These are phyloP conservation scores for Zygosaccharomyces bailii DNA, from an alignment of 805 yeast species.

Conservation along the genomic window DNA sequence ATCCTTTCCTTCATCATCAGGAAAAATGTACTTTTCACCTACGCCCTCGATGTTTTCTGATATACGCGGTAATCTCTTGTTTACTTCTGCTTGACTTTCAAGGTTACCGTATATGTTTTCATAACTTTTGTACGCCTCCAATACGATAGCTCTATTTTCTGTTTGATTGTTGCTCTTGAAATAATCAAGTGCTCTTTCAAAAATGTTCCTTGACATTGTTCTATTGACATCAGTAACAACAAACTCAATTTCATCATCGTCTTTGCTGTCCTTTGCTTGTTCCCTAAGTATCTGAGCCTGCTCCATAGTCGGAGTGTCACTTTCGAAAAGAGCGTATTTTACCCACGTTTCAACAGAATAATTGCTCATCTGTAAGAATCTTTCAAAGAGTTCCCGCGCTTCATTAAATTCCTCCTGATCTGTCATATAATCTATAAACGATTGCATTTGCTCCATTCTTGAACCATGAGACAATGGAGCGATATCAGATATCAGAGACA, in stretches of 20 bases:
- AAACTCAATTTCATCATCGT: slow-evolving; percentile 45
- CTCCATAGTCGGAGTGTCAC: slow-evolving; percentile 54
- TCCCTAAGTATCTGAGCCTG: slow-evolving; percentile 23
- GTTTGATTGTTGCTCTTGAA: slow-evolving; percentile 39
- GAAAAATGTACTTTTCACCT: slow-evolving; percentile 61
- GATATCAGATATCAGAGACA: slow-evolving; percentile 40
- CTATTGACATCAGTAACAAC: slow-evolving; percentile 52
- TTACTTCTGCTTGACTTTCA: slow-evolving; percentile 38
- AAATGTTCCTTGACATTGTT: slow-evolving; percentile 50
- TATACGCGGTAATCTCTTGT: slow-evolving; percentile 50
- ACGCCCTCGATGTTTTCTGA: slow-evolving; percentile 39
- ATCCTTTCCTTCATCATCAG: slow-evolving; percentile 48
- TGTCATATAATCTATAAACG: slow-evolving; percentile 55
- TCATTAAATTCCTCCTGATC: slow-evolving; percentile 55
- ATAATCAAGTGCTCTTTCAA: slow-evolving; percentile 48
- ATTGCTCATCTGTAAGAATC: slow-evolving; percentile 36
- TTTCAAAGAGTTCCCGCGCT: slow-evolving; percentile 52
- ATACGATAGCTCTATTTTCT: slow-evolving; percentile 48
- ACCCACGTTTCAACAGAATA: slow-evolving; percentile 51
- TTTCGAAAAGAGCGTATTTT: slow-evolving; percentile 66
- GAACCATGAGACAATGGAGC: slow-evolving; percentile 18
- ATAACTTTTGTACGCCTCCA: slow-evolving; percentile 62
- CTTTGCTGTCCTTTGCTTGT: slow-evolving; percentile 25
- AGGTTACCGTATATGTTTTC: slow-evolving; percentile 59
- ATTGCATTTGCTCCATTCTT: slow-evolving; percentile 31